Base-by-base conservation (phyloP, 768 basidiomycete species). In the Sarcomyxa edulis region DNA sequence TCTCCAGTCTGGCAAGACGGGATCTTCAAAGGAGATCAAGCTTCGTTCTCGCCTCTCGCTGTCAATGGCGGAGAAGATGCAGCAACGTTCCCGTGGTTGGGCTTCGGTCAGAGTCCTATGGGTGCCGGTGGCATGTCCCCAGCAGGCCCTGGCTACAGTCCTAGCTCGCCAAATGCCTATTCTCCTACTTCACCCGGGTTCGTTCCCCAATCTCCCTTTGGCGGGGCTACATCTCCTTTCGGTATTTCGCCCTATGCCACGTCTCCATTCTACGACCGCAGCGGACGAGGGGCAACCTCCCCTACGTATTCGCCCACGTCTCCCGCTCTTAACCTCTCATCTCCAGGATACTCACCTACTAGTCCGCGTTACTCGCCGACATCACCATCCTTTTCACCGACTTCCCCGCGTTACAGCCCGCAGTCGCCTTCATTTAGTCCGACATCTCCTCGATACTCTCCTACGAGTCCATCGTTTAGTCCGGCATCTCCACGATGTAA, bases 21-120 rank as follows among this genome's bases (percentile, higher is more conserved):
- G 0, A 65, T 71, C 23, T 88, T 87, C 67, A 83, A 82, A 52
- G 90, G 88, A 37, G 89, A 91, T 40, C 74, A 84, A 3, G 87
- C 92, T 5, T 80, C 90, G 0, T 98, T 98, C 73, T 96, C 94
- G n/a, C 95, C 94, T 1, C 75, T 98, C 24, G 89, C 88, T 19
- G 81, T 83, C 44, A 88, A 82, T 46, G 84, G 79, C 28, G 85
- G 85, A 39, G 94, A 96, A 49, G 91, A 91, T 45, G 72, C 80
- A 1, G 72, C 82, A 6, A 80, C 71, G 44, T 92, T 87, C 71
- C 73, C 73, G 38, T 73, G 67, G 28, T 80, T 84, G 49, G 74
- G 76, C 1, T 93, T 82, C 50, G 84, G 86, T n/a, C 85, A 84
- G 59, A 92, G 88, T 48, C 93, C 93, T 0, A 68, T 82, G 46